Conservation (phyloP, 257 asterid species). For the Capsicum rhomboideum region DNA sequence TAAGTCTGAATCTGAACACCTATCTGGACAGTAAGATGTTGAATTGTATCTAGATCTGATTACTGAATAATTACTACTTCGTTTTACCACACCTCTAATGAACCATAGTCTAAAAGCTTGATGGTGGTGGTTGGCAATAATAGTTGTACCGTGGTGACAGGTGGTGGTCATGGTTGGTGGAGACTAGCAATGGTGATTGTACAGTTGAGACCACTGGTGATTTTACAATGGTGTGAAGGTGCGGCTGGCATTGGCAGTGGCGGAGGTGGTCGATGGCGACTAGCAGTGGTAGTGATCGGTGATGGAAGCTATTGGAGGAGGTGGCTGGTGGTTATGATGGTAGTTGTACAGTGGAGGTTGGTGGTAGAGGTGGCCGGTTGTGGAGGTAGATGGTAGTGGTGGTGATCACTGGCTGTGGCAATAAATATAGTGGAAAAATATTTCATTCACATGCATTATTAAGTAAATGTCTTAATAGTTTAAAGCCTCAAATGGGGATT, state of each 20-base stretch:
- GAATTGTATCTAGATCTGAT: not conserved
- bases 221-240: not conserved
- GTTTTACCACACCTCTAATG: not conserved
- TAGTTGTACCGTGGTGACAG: not conserved
- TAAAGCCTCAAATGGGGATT: not conserved
- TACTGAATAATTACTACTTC: not conserved
- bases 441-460: not conserved
- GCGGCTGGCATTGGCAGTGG: not conserved
- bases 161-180: not conserved
- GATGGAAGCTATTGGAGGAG: not conserved
- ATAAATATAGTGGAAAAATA: not conserved
- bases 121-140: not conserved
- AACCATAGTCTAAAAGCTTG: not conserved
- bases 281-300: not conserved
- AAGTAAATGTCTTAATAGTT: not conserved
- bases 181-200: not conserved
- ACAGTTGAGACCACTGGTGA: not conserved
- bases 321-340: not conserved
- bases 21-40: not conserved
- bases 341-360: not conserved
- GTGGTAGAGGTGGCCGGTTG: not conserved
- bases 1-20: not conserved
- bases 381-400: not conserved
- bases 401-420: not conserved
- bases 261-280: not conserved